phyloP scores from a whole-genome alignment of 345 rosid species.

The Gossypium raimondii region DNA sequence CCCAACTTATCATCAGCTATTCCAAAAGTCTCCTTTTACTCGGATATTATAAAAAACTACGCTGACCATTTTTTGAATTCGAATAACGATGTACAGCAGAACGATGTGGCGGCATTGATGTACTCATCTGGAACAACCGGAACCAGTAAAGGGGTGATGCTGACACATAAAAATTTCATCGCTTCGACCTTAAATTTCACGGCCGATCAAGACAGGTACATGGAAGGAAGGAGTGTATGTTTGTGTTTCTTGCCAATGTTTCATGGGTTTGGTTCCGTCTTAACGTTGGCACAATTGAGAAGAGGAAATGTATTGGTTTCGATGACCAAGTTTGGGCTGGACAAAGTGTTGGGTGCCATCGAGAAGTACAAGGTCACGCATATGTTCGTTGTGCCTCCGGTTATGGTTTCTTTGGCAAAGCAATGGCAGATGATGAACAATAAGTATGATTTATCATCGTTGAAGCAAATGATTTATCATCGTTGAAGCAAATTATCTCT shows the following conservation, averaged over 20 bases:
- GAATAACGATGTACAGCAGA: conserved; percentile 39
- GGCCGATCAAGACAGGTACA: conserved; percentile 54
- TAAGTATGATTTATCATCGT: conserved; percentile 31
- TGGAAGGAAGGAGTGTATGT: conserved; percentile 42
- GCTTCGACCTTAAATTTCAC: conserved; percentile 58
- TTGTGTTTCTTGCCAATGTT: conserved; percentile 69
- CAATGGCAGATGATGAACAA: conserved; percentile 8
- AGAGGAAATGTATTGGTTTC: conserved; percentile 37
- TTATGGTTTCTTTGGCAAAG: conserved; percentile 34
- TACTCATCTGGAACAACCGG: conserved; percentile 86
- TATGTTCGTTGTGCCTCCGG: conserved; percentile 38
- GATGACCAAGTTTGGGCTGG: conserved; percentile 41
- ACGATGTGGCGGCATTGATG: conserved; percentile 64
- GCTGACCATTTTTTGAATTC: conserved; percentile 13
- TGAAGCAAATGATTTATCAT: neutral
- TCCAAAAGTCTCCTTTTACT: conserved; percentile 16
- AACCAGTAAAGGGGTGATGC: conserved; percentile 62
- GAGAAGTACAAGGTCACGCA: conserved; percentile 35
- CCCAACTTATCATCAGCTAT: conserved; percentile 20
- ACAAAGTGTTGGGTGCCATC: conserved; percentile 27
- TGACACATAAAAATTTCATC: conserved; percentile 64
- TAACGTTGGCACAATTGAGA: conserved; percentile 28
- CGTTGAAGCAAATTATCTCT: conserved; percentile 32
- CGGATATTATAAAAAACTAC: conserved; percentile 24
- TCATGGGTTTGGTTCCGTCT: conserved; percentile 56